A percentile compares a stretch with the other conserved stretches of the same genome.
phyloP scores from a whole-genome alignment of 2,329 filamentous ascomycete genomes.

The Verticillium isaacii region DNA sequence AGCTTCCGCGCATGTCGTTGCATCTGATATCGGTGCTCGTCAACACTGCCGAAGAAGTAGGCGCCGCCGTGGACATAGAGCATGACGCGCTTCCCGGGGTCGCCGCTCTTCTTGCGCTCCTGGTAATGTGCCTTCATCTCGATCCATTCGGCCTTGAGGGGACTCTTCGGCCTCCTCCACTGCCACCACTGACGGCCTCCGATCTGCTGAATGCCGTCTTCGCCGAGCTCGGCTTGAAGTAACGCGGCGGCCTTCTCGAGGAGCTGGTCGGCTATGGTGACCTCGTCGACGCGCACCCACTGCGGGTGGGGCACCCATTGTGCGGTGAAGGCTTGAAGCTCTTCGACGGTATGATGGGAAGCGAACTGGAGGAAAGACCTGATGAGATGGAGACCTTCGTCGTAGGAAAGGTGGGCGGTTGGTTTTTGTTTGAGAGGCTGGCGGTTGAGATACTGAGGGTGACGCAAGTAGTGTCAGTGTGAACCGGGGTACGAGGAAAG shows the following conservation, averaged over 20 bases:
- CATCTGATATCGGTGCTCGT: conserved; percentile 97
- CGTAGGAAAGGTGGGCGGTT: conserved; percentile 87
- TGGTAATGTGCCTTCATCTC: conserved; percentile 85
- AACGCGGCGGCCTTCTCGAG: conserved; percentile 62
- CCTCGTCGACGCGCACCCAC: conserved; percentile 77
- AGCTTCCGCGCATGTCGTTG: conserved; percentile 93
- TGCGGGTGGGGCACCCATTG: conserved; percentile 88
- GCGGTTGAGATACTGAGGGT: conserved; percentile 70
- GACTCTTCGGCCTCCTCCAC: conserved; percentile 66
- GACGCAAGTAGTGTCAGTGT: neutral
- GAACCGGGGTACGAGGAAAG: neutral
- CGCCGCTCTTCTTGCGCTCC: conserved; percentile 58
- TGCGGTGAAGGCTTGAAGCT: conserved; percentile 83
- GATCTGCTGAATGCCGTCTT: conserved; percentile 66
- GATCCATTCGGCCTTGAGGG: conserved; percentile 85
- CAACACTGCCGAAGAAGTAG: conserved; percentile 93
- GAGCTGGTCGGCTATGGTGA: conserved; percentile 59
- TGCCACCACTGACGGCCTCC: conserved; percentile 88
- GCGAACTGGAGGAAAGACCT: conserved; percentile 81
- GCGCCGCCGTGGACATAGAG: conserved; percentile 92
- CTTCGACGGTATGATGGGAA: conserved; percentile 86
- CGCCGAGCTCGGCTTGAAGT: conserved; percentile 70
- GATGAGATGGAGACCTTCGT: conserved; percentile 84
- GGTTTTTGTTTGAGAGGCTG: conserved; percentile 72
- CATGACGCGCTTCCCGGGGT: conserved; percentile 71